phyloP scores from a whole-genome alignment of 2,329 filamentous ascomycete genomes.

The Dothideomycetes sp. region DNA sequence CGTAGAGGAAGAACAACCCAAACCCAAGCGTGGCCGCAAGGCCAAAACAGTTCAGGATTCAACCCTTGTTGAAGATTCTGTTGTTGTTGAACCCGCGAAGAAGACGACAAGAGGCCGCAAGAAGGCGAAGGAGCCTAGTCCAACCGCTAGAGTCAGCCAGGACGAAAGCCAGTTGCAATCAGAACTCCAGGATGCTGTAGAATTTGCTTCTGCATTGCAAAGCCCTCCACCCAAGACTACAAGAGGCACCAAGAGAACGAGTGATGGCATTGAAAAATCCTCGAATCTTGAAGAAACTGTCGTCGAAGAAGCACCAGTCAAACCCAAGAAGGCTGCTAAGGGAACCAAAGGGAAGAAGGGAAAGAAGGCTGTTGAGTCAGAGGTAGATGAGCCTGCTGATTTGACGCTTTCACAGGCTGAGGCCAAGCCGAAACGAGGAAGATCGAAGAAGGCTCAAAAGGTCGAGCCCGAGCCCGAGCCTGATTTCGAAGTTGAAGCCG shows the following conservation, averaged over 20 bases:
- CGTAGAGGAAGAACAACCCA: slow-evolving; percentile 19
- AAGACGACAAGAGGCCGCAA: slow-evolving; percentile 12
- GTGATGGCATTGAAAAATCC: slow-evolving; percentile 25
- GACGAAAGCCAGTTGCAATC: slow-evolving; percentile 23
- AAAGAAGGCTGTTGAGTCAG: slow-evolving; percentile 17
- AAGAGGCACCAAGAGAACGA: slow-evolving; percentile 29
- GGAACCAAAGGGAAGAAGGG: slow-evolving; percentile 16
- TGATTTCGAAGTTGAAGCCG: slow-evolving; percentile 15
- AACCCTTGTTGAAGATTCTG: slow-evolving; percentile 1
- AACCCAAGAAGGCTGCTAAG: slow-evolving; percentile 16
- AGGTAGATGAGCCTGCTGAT: slow-evolving; percentile 8
- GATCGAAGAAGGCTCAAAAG: slow-evolving; percentile 12
- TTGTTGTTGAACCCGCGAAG: slow-evolving; percentile 5
- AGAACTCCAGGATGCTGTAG: slow-evolving; percentile 18
- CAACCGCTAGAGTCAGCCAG: slow-evolving; percentile 13
- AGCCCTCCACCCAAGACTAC: slow-evolving; percentile 23
- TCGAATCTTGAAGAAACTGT: not conserved
- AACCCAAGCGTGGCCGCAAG: slow-evolving; percentile 23
- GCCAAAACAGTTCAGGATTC: slow-evolving; percentile 17
- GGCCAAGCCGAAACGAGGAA: slow-evolving; percentile 10
- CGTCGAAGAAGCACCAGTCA: slow-evolving; percentile 5
- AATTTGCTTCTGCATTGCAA: slow-evolving; percentile 21
- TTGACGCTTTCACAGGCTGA: slow-evolving; percentile 2
- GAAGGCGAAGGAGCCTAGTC: slow-evolving; percentile 11
- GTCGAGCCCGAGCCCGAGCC: slow-evolving; percentile 14